Evolutionary conservation across 768 basidiomycete species (phyloP), one percentile per base, ranked within the genome.

Genomic region (Lactifluus subvellereus): DNA sequence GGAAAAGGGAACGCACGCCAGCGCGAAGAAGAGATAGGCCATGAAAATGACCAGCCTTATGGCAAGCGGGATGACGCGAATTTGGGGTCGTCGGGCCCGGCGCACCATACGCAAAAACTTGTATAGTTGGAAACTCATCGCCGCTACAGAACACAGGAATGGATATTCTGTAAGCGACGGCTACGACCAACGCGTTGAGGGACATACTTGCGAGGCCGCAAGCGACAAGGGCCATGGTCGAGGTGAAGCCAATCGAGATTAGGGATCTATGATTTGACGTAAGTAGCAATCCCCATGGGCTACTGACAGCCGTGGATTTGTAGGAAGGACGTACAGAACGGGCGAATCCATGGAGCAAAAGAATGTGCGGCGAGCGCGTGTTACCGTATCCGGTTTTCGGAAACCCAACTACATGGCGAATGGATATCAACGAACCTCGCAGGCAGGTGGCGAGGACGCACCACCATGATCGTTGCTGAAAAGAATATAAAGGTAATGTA

Each of bases 311-410:
- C 35, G 57, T 42, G 9, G 33, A 32, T 5, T 5, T 42, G 30
- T n/a, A 50, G n/a, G 13, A 50, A 43, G 4, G 33, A 13, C 61
- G n/a, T 49, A 63, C 62, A 49, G 11, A 10, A 8, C 9, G 5
- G 52, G 51, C 13, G 57, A 63, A 10, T 59, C 57, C 11, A 63
- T 40, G 14, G 57, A 54, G 30, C 62, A 59, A 45, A 59, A 59
- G 9, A 59, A 20, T 8, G 37, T 59, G 37, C 62, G 62, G 16
- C 57, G 52, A 48, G 43, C 47, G 22, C 57, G 57, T 6, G 62
- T 64, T 13, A 59, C 58, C 14, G 38, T 50, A 4, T 45, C 47
- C 8, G 57, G 62, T 6, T 27, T 18, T 42, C 16, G 45, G 4
- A n/a, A 55, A 45, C 62, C 62, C 20, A 51, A 9, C 57, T 64